Evolutionary conservation across 495 filamentous ascomycete species (phyloP), one percentile per base, ranked within the genome.

Genomic region (Aspergillus conjunctus): DNA sequence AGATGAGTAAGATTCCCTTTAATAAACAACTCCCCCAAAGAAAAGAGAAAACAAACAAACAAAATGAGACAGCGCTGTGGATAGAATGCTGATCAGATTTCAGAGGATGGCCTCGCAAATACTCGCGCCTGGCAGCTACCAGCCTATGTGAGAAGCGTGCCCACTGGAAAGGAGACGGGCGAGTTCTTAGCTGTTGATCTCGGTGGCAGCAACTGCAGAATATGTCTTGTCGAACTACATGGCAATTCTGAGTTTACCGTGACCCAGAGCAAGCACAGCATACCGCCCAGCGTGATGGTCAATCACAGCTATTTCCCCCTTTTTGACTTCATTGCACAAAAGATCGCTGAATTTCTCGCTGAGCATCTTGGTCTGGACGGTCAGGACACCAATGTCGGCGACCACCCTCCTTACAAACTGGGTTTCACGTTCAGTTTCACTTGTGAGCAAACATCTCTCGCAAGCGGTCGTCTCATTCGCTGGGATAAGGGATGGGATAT

Each of bases 171-270:
- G 26, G 26, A 26, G 26, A 26, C 2, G 26, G 26, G 26, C 26
- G 26, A 26, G 26, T 26, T 2, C 26, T 39, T 89, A 4, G 85
- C 84, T 14, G 86, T 88, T 51, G 87, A 89, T 66, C 85, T 89
- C 54, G 88, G 88, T 8, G 88, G 88, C 14, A 87, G 85, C 2
- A 91, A 91, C 62, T 73, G 89, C 30, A 76, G 88, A 61, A 85
- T 89, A 3, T 86, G 82, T 56, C 84, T 89, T 33, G 78, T 89
- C 37, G 78, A 89, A 57, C 72, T 89, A 22, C 62, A 81, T n/a
- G 81, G 82, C 9, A 56, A 69, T 54, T 65, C 65, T 1, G 67
- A 54, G 1, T 69, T 62, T 41, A 64, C 56, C 18, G 53, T 57
- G 3, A 5, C 32, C n/a, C 64, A 66, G 15, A 55, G 15, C 26